phyloP scores from a whole-genome alignment of 2,329 filamentous ascomycete genomes.

The Torrubiella hemipterigena region DNA sequence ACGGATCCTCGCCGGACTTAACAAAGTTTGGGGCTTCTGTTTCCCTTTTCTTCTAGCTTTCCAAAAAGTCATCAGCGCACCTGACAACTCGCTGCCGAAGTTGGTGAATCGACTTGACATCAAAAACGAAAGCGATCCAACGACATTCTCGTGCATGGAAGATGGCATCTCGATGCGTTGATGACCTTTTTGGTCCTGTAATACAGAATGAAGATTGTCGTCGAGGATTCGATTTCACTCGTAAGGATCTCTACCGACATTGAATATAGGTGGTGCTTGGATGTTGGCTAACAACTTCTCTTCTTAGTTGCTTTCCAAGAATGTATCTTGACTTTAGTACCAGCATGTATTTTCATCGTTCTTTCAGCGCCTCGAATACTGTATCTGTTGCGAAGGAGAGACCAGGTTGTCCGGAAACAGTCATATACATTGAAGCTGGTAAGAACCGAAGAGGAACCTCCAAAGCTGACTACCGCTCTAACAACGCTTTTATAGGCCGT shows the following conservation, averaged over 20 bases:
- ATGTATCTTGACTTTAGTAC: slow-evolving; percentile 13
- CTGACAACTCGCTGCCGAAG: no score
- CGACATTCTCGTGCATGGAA: no score
- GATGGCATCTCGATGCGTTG: no score
- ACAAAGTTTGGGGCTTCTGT: no score
- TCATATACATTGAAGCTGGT: slow-evolving; percentile 17
- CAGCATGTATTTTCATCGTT: slow-evolving; percentile 14
- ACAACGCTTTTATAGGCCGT: no score
- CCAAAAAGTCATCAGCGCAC: no score
- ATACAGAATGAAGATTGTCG: slow-evolving; percentile 16
- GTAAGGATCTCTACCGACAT: slow-evolving; percentile 6
- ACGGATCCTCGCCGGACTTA: no score
- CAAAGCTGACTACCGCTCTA: no score
- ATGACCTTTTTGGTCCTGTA: slow-evolving; percentile 17
- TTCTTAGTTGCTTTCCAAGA: slow-evolving; percentile 17
- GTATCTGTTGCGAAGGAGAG: slow-evolving; percentile 12
- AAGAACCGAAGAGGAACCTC: no score
- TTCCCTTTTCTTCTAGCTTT: no score
- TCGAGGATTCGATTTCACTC: slow-evolving; percentile 19
- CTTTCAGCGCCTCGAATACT: slow-evolving; percentile 11
- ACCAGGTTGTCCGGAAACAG: slow-evolving; percentile 12
- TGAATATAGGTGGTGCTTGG: slow-evolving; percentile 5
- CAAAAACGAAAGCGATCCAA: no score
- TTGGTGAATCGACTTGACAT: no score
- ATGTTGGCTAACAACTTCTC: background rate